Base-by-base conservation (phyloP, 1,139 yeast species). In the Scheffersomyces titani region DNA sequence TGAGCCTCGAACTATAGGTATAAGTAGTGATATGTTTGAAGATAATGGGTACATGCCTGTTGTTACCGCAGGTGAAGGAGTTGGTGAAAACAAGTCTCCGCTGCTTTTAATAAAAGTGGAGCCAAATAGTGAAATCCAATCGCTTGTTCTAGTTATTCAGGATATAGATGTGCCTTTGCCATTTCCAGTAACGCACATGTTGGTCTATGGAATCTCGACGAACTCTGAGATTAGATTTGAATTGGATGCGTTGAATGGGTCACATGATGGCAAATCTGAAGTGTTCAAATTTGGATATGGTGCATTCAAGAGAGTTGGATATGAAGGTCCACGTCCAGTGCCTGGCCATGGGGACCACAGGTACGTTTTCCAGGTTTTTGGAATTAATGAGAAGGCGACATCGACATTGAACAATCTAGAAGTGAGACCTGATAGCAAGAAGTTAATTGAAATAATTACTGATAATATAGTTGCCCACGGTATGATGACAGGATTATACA, bases 321-420 rank as follows among this genome's bases (percentile, higher is more conserved):
- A 54, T 22, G 18, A 44, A 18, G 59, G 60, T n/a, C 60, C 60
- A 6, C 19, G 57, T 11, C 59, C 60, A 11, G 50, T 54, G 11
- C 53, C 53, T 7, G 55, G 58, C 11, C 60, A 57, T 52, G 60
- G 60, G 5, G 52, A 47, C 19, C 60, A 57, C 46, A 44, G 59
- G 21, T 57, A 57, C 21, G 22, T 52, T 18, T 57, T 57, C 48
- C 59, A 55, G 48, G 51, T 56, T 20, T 57, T 54, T 44, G 60
- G 57, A 7, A 44, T 57, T 24, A 48, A 53, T 44, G 49, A 55
- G 36, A 40, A 20, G 19, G 60, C 59, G 16, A 57, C 60, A 5
- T n/a, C 47, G 9, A n/a, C 36, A 19, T 51, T 57, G n/a, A 47
- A 50, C 16, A 48, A 44, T 1, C 40, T 44, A 36, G 16, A 22